Conservation (phyloP, 2,329 filamentous ascomycete genomes). For the Aspergillus pseudoterreus region DNA sequence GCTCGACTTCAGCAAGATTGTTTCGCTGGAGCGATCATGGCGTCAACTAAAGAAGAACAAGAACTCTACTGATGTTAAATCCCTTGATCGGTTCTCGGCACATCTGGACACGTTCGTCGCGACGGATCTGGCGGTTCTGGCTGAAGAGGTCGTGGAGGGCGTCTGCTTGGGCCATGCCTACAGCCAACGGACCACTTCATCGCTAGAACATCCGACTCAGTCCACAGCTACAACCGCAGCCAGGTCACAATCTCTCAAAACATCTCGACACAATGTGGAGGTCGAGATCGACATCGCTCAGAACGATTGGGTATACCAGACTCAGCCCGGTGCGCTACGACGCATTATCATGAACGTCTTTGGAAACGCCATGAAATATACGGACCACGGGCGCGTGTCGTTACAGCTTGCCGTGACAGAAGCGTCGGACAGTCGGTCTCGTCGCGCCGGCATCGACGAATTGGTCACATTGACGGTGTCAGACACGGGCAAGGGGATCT, state of each 20-base stretch:
- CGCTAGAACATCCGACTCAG: conserved; percentile 18
- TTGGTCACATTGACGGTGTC: conserved; percentile 47
- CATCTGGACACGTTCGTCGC: conserved; percentile 32
- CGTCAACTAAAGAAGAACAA: conserved; percentile 29
- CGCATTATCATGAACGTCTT: conserved; percentile 62
- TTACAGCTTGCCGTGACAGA: conserved; percentile 36
- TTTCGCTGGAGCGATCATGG: conserved; percentile 35
- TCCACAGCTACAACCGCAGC: conserved; percentile 12
- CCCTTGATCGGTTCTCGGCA: conserved; percentile 28
- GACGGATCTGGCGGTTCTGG: conserved; percentile 44
- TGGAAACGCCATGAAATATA: conserved; percentile 62
- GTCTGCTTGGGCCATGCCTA: conserved; percentile 50
- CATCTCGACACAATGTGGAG: conserved; percentile 29
- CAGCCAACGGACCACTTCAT: conserved; percentile 25
- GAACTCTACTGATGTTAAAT: conserved; percentile 24
- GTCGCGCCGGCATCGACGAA: conserved; percentile 30
- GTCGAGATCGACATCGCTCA: conserved; percentile 53
- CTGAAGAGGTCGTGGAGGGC: conserved; percentile 55
- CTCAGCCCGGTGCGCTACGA: conserved; percentile 52
- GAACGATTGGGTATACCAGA: conserved; percentile 51
- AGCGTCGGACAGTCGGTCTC: conserved; percentile 26
- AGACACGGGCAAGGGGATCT: conserved; percentile 66
- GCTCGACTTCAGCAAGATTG: conserved; percentile 52
- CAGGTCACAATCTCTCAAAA: not conserved
- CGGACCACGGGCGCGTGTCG: conserved; percentile 49